Base-by-base conservation (phyloP, 2,329 filamentous ascomycete genomes). In the Talaromyces funiculosus region DNA sequence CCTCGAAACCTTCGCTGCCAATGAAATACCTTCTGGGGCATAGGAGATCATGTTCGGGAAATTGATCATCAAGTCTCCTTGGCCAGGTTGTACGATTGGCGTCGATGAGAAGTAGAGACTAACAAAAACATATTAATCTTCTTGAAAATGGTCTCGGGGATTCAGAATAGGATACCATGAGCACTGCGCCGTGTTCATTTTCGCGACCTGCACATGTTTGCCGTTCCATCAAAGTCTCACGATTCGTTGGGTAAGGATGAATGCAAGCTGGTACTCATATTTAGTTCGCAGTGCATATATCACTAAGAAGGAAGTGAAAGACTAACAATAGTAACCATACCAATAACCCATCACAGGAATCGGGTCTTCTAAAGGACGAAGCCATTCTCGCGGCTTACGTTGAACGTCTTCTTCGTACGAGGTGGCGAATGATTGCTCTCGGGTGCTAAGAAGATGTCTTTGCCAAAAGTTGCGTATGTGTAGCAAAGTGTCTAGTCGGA, bases 381-480 rank as follows among this genome's bases (percentile, higher is more conserved):
- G 64, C 58, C 64, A 67, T 24, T 61, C 22, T 24, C 63, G 63
- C 9, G 70, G 72, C 61, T 71, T 37, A 60, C 18, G 5, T 42
- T 33, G 20, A 59, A 9, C 45, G 57, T 12, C 53, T 57, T 40
- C 51, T 35, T 55, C 69, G 73, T 20, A 68, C 65, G 3, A 63
- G 42, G 47, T 66, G 53, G 51, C 31, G 26, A 69, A 75, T 0
- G 68, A 70, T 5, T 64, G 61, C 55, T 74, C 71, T 9, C 62
- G 57, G 0, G 60, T 40, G 22, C 68, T 71, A 9, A 73, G 67
- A 7, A 78, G 61, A 63, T 78, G 75, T 3, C 71, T 68, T 37
- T 75, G 72, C 75, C 75, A 78, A 61, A 78, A 78, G 61, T 75
- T 75, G 14, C 75, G 71, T 18, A 78, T 72, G 40, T 76, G 71